Conservation (phyloP, 1,284 basidiomycete genomes). For the Malassezia pachydermatis region DNA sequence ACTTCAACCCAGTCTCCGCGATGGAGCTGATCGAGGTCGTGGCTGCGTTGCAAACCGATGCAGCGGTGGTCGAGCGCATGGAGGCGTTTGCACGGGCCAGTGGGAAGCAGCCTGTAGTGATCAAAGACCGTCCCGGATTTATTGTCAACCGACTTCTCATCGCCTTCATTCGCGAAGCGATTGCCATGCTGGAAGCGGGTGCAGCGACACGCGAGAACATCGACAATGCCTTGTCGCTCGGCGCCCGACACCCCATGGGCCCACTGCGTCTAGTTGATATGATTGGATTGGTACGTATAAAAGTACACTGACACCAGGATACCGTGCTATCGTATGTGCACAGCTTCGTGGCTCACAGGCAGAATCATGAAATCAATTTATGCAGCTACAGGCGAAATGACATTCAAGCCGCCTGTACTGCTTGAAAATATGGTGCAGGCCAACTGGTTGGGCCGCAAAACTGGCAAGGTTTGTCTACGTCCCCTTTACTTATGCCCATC, state of each 20-base stretch:
- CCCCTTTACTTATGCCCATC: too few species aligned
- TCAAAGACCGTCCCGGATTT: constrained; percentile 73
- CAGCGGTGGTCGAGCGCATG: constrained; percentile 65
- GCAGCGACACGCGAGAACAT: constrained; percentile 86
- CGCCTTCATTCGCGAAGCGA: constrained; percentile 86
- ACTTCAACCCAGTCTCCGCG: constrained; percentile 67
- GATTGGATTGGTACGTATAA: constrained; percentile 60
- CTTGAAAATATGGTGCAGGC: too few species aligned
- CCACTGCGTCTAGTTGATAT: constrained; percentile 52
- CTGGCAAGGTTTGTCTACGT: too few species aligned
- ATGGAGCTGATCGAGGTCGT: constrained; percentile 87
- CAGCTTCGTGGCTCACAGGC: too few species aligned
- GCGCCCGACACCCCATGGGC: constrained; percentile 95
- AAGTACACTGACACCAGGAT: background rate
- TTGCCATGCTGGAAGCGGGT: constrained; percentile 85
- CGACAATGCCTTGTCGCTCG: constrained; percentile 80
- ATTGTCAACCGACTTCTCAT: constrained; percentile 56
- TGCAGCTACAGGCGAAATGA: constrained; percentile 77
- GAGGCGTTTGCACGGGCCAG: constrained; percentile 74
- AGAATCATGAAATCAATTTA: constrained; percentile 40
- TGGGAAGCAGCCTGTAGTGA: constrained; percentile 57
- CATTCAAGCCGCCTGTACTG: constrained; percentile 90
- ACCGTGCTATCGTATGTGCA: constrained; percentile 4
- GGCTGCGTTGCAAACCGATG: constrained; percentile 76
- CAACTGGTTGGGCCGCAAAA: too few species aligned